Base-by-base conservation (phyloP, 441 rosid genomes). In the Erysimum cheiri region DNA sequence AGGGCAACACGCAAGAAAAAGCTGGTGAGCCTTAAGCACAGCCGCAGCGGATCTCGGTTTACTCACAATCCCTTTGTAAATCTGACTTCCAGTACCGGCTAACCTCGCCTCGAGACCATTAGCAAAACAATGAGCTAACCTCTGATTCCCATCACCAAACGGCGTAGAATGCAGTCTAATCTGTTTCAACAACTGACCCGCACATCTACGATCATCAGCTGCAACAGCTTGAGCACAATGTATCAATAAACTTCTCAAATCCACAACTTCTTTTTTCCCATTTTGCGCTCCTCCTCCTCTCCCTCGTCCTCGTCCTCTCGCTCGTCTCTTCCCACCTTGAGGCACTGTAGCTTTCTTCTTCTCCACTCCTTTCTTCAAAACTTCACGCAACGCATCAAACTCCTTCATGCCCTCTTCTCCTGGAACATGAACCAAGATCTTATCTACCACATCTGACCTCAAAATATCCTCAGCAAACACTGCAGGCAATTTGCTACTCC, bases 81-180 rank as follows among this genome's bases (percentile, higher is more conserved):
- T 83, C 75, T 88, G 85, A 71, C 90, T 83, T 24, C 89, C 93
- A 0, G 86, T 88, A 17, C 91, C 88, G 0, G 86, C 87, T 62
- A 85, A 58, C 59, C 93, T 72, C 0, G 90, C 90, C 74, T 86
- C 91, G 0, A 88, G 89, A 39, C 86, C 85, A 71, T 77, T 67
- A 3, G 88, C 89, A 12, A 88, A 80, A 77, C 79, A 88, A 72
- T 81, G 78, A 73, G 91, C 86, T 60, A 86, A 36, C 41, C 93
- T 85, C 77, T 88, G 88, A n/a, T 78, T 83, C 54, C 88, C 93
- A 17, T 86, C 90, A 47, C 93, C 93, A 31, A 80, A 88, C 3
- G 86, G 88, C n/a, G 91, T 86, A 22, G 91, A 80, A 69, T 84
- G 85, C 53, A 63, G 79, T 60, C 85, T 74, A 22, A 88, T 88